A percentile compares a stretch with the other conserved stretches of the same genome.
Evolutionary conservation across 805 yeast genomes (phyloP).

Genomic region (Schizosaccharomyces japonicus): DNA sequence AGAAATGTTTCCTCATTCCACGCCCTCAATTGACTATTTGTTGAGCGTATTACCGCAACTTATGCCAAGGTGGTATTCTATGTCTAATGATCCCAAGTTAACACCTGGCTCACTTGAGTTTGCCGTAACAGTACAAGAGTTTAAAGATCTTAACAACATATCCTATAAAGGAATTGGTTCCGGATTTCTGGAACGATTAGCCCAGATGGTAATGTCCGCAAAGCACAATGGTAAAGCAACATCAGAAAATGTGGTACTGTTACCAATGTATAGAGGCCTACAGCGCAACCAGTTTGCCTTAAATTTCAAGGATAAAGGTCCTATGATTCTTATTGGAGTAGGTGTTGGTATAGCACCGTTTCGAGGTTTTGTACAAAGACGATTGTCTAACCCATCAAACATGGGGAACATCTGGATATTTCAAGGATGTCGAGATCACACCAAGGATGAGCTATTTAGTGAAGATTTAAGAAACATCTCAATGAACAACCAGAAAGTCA

Average conservation of each 20-base stretch:
- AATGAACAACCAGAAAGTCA: conserved; percentile 9
- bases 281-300: conserved; percentile 14
- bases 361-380: conserved; percentile 14
- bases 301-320: conserved; percentile 13
- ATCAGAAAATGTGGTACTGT: too few relatives aligned
- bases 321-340: conserved; percentile 13
- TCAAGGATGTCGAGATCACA: conserved; percentile 13
- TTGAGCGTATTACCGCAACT: conserved; percentile 47
- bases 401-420: conserved; percentile 13
- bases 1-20: not conserved
- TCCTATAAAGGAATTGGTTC: conserved; percentile 11
- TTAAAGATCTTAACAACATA: conserved; percentile 10
- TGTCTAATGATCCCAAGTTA: conserved; percentile 32
- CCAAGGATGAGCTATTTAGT: conserved; percentile 12
- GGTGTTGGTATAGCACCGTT: conserved; percentile 14
- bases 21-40: conserved; percentile 23
- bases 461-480: conserved; percentile 14
- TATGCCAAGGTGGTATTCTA: conserved; percentile 53
- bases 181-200: conserved; percentile 11
- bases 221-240: not conserved
- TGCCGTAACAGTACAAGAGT: conserved; percentile 13
- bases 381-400: conserved; percentile 12
- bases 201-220: conserved; percentile 4
- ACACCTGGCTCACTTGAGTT: conserved; percentile 9
- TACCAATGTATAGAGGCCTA: conserved; percentile 13